These are phyloP conservation scores for Sporothrix brunneoviolacea DNA, from an alignment of 2,329 filamentous ascomycete genomes.

Conservation along the genomic window DNA sequence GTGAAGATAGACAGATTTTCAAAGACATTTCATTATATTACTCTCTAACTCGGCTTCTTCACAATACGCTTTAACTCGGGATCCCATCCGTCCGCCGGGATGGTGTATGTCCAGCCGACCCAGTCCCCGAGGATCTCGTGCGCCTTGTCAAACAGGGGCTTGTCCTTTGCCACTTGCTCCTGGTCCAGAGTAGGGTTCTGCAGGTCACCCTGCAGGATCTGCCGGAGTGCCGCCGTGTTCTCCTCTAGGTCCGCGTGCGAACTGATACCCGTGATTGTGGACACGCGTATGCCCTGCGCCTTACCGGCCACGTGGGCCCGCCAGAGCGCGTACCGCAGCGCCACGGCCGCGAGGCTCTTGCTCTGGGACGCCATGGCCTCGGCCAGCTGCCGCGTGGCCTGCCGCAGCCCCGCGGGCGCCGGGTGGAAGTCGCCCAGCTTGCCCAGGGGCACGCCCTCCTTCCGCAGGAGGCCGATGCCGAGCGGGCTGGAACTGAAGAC, in stretches of 20 bases:
- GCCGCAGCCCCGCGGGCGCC: not conserved
- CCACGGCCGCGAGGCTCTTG: slow-evolving; percentile 6
- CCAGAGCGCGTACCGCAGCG: slow-evolving; percentile 6
- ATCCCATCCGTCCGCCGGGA: slow-evolving; percentile 3
- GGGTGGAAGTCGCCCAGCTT: slow-evolving; percentile 8
- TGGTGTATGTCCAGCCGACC: slow-evolving; percentile 9
- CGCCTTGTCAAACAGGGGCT: not conserved
- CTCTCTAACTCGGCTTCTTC: not conserved
- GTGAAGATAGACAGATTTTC: no score
- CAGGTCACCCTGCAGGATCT: not conserved
- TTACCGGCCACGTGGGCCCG: not conserved
- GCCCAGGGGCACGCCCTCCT: slow-evolving; percentile 4
- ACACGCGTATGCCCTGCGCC: not conserved
- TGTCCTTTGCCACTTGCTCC: not conserved
- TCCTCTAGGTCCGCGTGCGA: not conserved
- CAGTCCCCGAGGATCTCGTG: slow-evolving; percentile 5
- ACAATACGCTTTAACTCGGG: not conserved
- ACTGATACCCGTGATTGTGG: slow-evolving; percentile 5
- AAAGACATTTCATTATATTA: no score
- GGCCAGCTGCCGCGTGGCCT: not conserved
- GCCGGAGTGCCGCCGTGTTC: not conserved
- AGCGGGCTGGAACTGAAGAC: slow-evolving; percentile 10
- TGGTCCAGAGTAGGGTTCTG: not conserved
- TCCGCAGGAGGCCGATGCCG: slow-evolving; percentile 2
- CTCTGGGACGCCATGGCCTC: slow-evolving; percentile 1